Percentiles rank a stretch among this genome's conserved stretches.
These are phyloP conservation scores for Acanthamoeba lenticulata DNA, from an alignment of 208 protist species.

Conservation along the genomic window DNA sequence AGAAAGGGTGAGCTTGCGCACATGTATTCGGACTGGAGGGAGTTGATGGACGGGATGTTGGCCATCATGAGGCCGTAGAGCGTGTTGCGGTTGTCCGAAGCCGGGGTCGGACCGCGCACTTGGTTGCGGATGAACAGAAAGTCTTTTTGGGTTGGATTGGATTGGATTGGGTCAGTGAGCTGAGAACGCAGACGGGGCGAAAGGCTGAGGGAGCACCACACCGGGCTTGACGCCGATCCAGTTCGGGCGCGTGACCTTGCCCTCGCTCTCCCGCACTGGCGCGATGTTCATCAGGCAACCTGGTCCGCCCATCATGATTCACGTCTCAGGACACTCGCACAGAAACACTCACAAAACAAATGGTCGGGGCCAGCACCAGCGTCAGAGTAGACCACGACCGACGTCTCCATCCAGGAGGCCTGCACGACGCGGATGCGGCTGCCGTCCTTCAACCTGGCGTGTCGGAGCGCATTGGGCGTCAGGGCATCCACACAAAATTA, in stretches of 20 bases:
- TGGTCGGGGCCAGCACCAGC: background rate
- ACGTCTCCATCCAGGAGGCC: slow-evolving; percentile 39
- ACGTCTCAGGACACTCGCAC: background rate
- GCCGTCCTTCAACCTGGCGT: slow-evolving; percentile 24
- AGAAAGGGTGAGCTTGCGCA: background rate
- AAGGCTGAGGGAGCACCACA: background rate
- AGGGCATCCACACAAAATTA: background rate
- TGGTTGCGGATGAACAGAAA: slow-evolving; percentile 55
- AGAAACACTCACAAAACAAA: background rate
- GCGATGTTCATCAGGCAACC: slow-evolving; percentile 32
- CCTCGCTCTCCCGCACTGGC: slow-evolving; percentile 21
- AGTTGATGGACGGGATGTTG: slow-evolving; percentile 30
- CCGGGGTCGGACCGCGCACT: slow-evolving; percentile 1
- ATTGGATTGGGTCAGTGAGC: background rate
- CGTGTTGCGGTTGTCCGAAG: background rate
- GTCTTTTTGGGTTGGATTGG: background rate
- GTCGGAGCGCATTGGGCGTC: background rate
- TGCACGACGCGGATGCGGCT: slow-evolving; percentile 38
- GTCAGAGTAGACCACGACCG: background rate
- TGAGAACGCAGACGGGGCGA: background rate
- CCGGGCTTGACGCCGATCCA: slow-evolving; percentile 7
- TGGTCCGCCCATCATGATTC: background rate
- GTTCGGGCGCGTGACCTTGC: slow-evolving; percentile 21
- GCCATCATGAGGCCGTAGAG: slow-evolving; percentile 47
- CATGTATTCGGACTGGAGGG: slow-evolving; percentile 58